Evolutionary conservation across 352 stramenopile genomes (phyloP), one percentile per base, ranked within the genome.

Genomic region (Phytophthora cryptogea): DNA sequence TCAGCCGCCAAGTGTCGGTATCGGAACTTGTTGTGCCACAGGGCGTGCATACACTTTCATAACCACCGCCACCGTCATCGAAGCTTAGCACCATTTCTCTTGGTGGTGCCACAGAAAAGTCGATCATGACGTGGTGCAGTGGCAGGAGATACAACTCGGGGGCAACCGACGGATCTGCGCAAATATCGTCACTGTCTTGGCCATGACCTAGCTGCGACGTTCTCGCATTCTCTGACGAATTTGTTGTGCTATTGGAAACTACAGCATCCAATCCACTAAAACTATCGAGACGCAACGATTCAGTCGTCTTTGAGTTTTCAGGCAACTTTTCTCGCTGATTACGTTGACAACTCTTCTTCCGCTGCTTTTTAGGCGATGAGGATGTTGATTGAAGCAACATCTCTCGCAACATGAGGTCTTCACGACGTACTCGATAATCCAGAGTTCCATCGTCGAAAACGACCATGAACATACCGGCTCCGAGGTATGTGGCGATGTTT

Each of bases 381-480:
- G 39, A 30, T 48, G 35, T 1, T n/a, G 42, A 33, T 11, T 4
- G 36, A 14, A 13, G 16, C 8, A 43, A 9, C 16, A 4, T 43
- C 27, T 74, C 39, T 6, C 69, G 70, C 26, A 86, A 26, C 59
- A 89, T 71, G 20, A 92, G 84, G 30, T 92, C 80, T 30, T 90
- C 83, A 0, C 80, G 74, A 20, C 72, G 74, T 10, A 89, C 68
- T 20, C 79, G 78, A 63, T 92, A 92, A 53, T 88, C 80, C 1
- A 90, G 57, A 26, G 78, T 82, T 28, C 83, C 83, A 53, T 92
- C 83, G 41, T 92, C 83, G 56, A 89, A 90, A 16, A 92, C 76
- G 11, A 92, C 51, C 80, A 92, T 92, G 53, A 92, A 92, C 36
- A 89, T 55, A 0, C 77, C 79, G 2, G 58, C 66, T 1, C 80